These are phyloP conservation scores for Solanum ossicruentum DNA, from an alignment of 257 asterid genomes.

Conservation along the genomic window DNA sequence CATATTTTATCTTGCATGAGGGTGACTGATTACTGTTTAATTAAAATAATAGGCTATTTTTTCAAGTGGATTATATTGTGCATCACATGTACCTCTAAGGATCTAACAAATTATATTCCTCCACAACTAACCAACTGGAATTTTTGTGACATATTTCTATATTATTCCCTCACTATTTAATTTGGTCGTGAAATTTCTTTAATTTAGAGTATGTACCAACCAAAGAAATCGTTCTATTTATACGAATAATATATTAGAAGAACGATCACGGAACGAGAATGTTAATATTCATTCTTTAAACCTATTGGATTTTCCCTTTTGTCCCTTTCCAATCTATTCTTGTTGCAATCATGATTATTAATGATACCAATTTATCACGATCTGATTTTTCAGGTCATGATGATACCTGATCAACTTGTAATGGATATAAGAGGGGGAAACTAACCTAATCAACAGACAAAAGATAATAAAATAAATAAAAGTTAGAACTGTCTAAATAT, in stretches of 20 bases:
- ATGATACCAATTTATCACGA: no score
- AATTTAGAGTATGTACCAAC: background rate
- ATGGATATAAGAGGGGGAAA: no score
- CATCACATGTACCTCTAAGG: background rate
- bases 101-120: background rate
- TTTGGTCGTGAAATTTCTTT: background rate
- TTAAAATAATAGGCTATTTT: background rate
- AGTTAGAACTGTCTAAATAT: no score
- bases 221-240: background rate
- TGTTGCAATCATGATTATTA: background rate
- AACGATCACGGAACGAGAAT: background rate
- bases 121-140: background rate
- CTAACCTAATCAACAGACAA: no score
- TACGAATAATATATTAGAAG: background rate
- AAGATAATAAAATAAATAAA: no score
- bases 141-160: background rate
- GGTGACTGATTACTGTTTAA: background rate
- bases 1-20: background rate
- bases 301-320: background rate
- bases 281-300: background rate
- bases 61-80: background rate
- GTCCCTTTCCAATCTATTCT: background rate
- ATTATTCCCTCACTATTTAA: background rate
- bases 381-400: no score
- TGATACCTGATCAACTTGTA: no score